Evolutionary conservation across 331 rosid species (phyloP).

Genomic region (Pyrus hybrid): DNA sequence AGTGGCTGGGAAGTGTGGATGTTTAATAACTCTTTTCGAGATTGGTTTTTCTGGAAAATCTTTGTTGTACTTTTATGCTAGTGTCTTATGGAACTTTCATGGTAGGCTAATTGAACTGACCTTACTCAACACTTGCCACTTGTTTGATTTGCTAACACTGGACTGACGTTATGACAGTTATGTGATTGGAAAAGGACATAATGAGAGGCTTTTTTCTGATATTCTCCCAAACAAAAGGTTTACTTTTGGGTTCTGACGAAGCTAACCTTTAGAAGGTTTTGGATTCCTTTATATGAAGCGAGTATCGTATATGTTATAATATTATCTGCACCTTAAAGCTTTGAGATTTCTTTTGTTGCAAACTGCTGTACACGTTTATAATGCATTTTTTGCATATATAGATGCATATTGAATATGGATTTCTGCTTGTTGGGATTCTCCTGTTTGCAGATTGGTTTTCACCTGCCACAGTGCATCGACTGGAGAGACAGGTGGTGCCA

Average conservation of each 20-base stretch:
- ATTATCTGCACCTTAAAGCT: not conserved
- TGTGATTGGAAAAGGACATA: not conserved
- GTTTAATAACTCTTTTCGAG: not conserved
- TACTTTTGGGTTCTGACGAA: not conserved
- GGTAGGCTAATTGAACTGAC: slow-evolving; percentile 2
- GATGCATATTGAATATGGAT: not conserved
- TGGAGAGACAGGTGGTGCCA: slow-evolving; percentile 98
- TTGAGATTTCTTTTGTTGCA: not conserved
- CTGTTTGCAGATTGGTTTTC: slow-evolving; percentile 89
- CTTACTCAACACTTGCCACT: not conserved
- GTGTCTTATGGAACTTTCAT: not conserved
- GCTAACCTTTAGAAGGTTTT: not conserved
- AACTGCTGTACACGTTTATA: not conserved
- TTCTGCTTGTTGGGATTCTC: slow-evolving; percentile 8
- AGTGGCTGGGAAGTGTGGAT: not conserved
- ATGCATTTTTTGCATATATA: not conserved
- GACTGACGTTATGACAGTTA: not conserved
- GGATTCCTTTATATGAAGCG: not conserved
- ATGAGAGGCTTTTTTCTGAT: not conserved
- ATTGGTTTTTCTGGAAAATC: slow-evolving; percentile 5
- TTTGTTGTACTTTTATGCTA: not conserved
- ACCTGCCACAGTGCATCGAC: slow-evolving; percentile 76
- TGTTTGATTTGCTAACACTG: not conserved
- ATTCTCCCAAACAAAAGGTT: not conserved
- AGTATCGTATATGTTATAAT: not conserved